These are phyloP conservation scores for Anthracocystis panici-leucophaei DNA, from an alignment of 1,284 basidiomycete genomes.

Conservation along the genomic window DNA sequence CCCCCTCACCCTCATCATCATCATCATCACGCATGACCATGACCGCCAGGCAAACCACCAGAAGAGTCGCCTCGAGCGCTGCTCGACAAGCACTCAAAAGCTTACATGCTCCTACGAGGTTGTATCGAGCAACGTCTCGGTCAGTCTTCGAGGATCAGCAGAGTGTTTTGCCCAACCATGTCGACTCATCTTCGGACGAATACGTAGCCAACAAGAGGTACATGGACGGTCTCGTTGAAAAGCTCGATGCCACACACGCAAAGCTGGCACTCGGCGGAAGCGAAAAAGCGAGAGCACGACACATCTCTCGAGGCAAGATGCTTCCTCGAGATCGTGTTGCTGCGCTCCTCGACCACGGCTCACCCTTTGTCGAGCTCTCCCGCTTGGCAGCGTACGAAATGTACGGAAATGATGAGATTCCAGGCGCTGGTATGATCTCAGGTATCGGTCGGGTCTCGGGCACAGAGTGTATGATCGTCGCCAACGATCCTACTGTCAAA, in stretches of 20 bases:
- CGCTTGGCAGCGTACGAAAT: slow-evolving; percentile 87
- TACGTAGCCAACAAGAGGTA: slow-evolving; percentile 55
- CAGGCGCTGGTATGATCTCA: slow-evolving; percentile 90
- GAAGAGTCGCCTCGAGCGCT: slow-evolving; percentile 15
- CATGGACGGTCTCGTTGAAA: slow-evolving; percentile 57
- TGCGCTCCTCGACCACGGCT: slow-evolving; percentile 82
- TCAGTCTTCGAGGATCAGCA: slow-evolving; percentile 44
- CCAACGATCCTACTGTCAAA: slow-evolving; percentile 80
- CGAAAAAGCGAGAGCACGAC: slow-evolving; percentile 79
- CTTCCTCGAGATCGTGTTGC: slow-evolving; percentile 82
- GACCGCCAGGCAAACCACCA: slow-evolving; percentile 16
- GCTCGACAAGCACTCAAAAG: slow-evolving; percentile 8
- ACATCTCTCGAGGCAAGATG: slow-evolving; percentile 83
- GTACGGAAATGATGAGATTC: slow-evolving; percentile 81
- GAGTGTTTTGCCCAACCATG: slow-evolving; percentile 57
- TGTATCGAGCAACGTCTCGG: slow-evolving; percentile 33
- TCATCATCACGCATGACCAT: slow-evolving; percentile 4
- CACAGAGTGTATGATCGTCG: slow-evolving; percentile 86
- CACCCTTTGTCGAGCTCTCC: slow-evolving; percentile 90
- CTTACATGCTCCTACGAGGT: slow-evolving; percentile 4
- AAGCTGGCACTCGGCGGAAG: slow-evolving; percentile 70
- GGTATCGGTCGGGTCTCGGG: slow-evolving; percentile 84
- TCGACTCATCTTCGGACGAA: slow-evolving; percentile 48
- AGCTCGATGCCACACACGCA: slow-evolving; percentile 54
- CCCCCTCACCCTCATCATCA: background rate